These are phyloP conservation scores for Paecilomyces formosus DNA, from an alignment of 2,329 filamentous ascomycete species.

Conservation along the genomic window DNA sequence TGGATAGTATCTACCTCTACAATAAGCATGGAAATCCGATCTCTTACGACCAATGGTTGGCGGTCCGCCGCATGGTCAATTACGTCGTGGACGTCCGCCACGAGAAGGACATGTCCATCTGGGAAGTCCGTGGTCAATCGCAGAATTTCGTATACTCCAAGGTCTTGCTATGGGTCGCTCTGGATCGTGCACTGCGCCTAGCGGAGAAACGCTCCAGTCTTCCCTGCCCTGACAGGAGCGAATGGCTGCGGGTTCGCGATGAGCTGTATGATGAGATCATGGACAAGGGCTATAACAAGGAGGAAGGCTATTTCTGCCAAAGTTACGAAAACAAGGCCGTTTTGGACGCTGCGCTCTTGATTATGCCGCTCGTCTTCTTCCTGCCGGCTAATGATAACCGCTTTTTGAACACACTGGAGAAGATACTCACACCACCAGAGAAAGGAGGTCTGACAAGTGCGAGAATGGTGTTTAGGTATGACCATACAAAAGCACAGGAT, in stretches of 20 bases:
- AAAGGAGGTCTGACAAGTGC: slow-evolving; percentile 69
- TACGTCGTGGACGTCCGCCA: slow-evolving; percentile 62
- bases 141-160: slow-evolving; percentile 78
- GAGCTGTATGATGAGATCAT: slow-evolving; percentile 67
- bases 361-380: slow-evolving; percentile 73
- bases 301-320: slow-evolving; percentile 64
- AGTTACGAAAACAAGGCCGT: slow-evolving; percentile 66
- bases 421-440: slow-evolving; percentile 63
- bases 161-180: slow-evolving; percentile 75
- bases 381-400: slow-evolving; percentile 69
- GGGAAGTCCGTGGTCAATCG: slow-evolving; percentile 69
- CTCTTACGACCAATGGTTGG: slow-evolving; percentile 68
- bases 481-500: slow-evolving; percentile 61
- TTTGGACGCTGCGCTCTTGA: slow-evolving; percentile 67
- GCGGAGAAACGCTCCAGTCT: slow-evolving; percentile 64
- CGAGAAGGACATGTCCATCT: slow-evolving; percentile 72
- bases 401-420: slow-evolving; percentile 64
- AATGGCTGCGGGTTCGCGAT: slow-evolving; percentile 62
- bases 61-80: slow-evolving; percentile 61
- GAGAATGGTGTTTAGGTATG: slow-evolving; percentile 68
- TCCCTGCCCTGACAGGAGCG: slow-evolving; percentile 60
- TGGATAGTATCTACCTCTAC: slow-evolving; percentile 70
- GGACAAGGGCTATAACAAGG: slow-evolving; percentile 66
- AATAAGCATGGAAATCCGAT: slow-evolving; percentile 74
- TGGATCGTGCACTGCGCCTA: slow-evolving; percentile 66